Conservation (phyloP, 2,329 filamentous ascomycete genomes). For the Nemania abortiva region DNA sequence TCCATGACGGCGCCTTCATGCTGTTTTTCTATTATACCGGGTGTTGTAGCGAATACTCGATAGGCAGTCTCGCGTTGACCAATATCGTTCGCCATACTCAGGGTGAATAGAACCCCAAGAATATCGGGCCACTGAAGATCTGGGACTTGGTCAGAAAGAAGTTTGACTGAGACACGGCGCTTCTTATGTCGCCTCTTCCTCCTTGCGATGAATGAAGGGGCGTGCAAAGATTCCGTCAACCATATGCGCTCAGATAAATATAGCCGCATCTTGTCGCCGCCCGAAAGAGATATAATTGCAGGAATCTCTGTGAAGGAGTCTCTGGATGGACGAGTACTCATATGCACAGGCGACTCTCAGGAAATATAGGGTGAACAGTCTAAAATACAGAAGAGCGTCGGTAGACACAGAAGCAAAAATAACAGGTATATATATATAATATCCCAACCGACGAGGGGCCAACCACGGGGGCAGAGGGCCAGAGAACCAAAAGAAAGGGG, state of each 20-base stretch:
- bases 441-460: not conserved
- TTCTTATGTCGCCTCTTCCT: not conserved
- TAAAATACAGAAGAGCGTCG: not conserved
- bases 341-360: not conserved
- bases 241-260: not conserved
- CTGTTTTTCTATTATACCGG: constrained; percentile 94
- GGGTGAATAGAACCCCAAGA: constrained; percentile 84
- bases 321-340: not conserved
- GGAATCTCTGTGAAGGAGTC: not conserved
- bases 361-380: not conserved
- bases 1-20: constrained; percentile 90
- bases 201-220: not conserved
- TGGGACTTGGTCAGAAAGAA: constrained; percentile 55
- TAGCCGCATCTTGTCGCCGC: not conserved
- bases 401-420: not conserved
- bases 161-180: not conserved
- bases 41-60: constrained; percentile 94
- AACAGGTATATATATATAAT: not conserved
- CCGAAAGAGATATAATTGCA: not conserved
- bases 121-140: constrained; percentile 91
- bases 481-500: constrained; percentile 5
- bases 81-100: constrained; percentile 86
- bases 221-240: not conserved
- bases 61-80: constrained; percentile 93
- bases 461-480: not conserved